phyloP scores from a whole-genome alignment of 768 basidiomycete genomes.

The Macrocybe gigantea region DNA sequence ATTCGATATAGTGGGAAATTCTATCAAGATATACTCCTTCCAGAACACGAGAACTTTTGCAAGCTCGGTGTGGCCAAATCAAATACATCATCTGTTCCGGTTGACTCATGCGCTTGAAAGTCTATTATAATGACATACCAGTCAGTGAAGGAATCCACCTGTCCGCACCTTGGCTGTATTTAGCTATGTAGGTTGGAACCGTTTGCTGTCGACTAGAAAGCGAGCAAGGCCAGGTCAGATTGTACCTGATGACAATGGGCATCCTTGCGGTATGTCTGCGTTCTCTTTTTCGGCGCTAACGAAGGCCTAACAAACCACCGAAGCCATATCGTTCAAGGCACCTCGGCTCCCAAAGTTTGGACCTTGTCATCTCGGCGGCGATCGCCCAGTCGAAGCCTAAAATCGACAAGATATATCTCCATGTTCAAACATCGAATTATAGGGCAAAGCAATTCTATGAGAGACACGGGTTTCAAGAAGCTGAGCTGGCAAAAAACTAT shows the following conservation, averaged over 20 bases:
- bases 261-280: constrained; percentile 68
- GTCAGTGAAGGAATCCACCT: constrained; percentile 13
- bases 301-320: constrained; percentile 5
- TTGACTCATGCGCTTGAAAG: constrained; percentile 29
- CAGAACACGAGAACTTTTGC: constrained; percentile 82
- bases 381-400: constrained; percentile 50
- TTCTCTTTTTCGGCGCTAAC: constrained; percentile 3
- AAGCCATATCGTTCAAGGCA: constrained; percentile 84
- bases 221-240: constrained; percentile 44
- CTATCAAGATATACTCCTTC: constrained; percentile 71
- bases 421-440: constrained; percentile 81
- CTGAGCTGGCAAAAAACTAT: constrained; percentile 62
- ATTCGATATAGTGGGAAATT: constrained; percentile 87
- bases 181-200: constrained; percentile 56
- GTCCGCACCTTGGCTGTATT: not conserved
- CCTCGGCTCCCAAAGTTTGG: constrained; percentile 67
- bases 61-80: constrained; percentile 64
- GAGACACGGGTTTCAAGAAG: constrained; percentile 72
- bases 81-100: constrained; percentile 9
- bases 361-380: constrained; percentile 63
- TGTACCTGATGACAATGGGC: constrained; percentile 93
- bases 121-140: constrained; percentile 91
- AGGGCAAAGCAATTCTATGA: constrained; percentile 82
- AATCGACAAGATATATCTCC: constrained; percentile 71
- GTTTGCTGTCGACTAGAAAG: constrained; percentile 82